Conservation (phyloP, 176 grass and related monocot species). For the Musa beccarii region DNA sequence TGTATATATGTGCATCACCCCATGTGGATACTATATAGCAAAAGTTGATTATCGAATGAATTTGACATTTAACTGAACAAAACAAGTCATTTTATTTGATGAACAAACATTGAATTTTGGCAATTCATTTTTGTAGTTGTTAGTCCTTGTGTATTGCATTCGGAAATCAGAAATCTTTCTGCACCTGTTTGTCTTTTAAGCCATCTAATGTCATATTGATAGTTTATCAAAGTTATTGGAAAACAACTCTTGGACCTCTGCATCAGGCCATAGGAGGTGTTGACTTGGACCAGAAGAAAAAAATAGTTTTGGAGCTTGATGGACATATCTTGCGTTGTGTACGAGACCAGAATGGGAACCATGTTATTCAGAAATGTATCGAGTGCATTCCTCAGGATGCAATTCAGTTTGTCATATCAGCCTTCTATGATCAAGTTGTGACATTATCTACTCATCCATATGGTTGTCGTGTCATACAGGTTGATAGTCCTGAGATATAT, state of each 20-base stretch:
- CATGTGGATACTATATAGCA: too few species aligned
- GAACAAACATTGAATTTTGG: too few species aligned
- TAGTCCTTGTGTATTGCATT: too few species aligned
- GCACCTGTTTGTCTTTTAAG: neutral
- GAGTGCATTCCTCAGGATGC: slow-evolving; percentile 4
- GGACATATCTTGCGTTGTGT: slow-evolving; percentile 6
- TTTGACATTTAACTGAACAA: too few species aligned
- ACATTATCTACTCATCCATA: slow-evolving; percentile 8
- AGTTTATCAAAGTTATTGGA: neutral
- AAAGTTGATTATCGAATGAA: too few species aligned
- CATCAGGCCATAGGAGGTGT: slow-evolving; percentile 3
- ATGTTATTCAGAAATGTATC: slow-evolving; percentile 13
- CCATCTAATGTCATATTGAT: neutral
- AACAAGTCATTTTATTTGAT: too few species aligned
- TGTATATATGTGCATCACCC: too few species aligned
- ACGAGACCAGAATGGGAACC: slow-evolving; percentile 12
- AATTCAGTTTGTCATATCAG: slow-evolving; percentile 14
- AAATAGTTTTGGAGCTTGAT: slow-evolving; percentile 10
- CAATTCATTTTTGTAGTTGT: too few species aligned
- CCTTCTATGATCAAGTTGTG: slow-evolving; percentile 15
- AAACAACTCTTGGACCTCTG: neutral
- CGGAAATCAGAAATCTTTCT: too few species aligned
- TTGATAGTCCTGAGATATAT: neutral
- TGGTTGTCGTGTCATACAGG: slow-evolving; percentile 16
- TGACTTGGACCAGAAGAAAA: slow-evolving; percentile 10